Evolutionary conservation across 2,329 filamentous ascomycete species (phyloP).

Genomic region (Colletotrichum sidae): DNA sequence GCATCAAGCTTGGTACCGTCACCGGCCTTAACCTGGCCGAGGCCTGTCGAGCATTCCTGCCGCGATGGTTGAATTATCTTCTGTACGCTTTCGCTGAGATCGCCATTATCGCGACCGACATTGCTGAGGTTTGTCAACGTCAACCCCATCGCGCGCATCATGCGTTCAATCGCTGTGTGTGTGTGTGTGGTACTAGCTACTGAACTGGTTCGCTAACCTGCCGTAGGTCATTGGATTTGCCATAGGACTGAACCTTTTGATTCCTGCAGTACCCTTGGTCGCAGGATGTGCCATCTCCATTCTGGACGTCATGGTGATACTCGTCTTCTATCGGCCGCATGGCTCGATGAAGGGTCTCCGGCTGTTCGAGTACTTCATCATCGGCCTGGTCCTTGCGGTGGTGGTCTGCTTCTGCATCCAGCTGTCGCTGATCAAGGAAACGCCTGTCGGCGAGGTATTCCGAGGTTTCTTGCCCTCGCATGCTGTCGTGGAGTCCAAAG

Average conservation of each 20-base stretch:
- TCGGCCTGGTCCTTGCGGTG: slow-evolving; percentile 73
- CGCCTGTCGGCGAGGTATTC: slow-evolving; percentile 70
- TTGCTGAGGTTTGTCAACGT: slow-evolving; percentile 66
- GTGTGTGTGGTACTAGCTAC: background rate
- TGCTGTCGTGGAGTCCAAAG: slow-evolving; percentile 67
- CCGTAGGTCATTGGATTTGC: slow-evolving; percentile 74
- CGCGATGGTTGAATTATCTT: slow-evolving; percentile 71
- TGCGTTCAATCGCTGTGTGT: no score
- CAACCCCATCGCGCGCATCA: background rate
- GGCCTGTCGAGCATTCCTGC: slow-evolving; percentile 73
- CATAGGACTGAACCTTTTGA: slow-evolving; percentile 75
- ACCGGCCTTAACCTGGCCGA: slow-evolving; percentile 75
- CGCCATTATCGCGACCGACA: slow-evolving; percentile 78
- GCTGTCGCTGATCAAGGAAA: slow-evolving; percentile 69
- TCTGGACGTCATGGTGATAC: slow-evolving; percentile 74
- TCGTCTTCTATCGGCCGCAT: slow-evolving; percentile 73
- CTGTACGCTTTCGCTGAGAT: slow-evolving; percentile 74
- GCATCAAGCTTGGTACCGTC: slow-evolving; percentile 77
- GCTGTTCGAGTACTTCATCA: slow-evolving; percentile 74
- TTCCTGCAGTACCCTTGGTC: slow-evolving; percentile 72
- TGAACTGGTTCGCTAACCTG: slow-evolving; percentile 2
- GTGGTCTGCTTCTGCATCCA: slow-evolving; percentile 79
- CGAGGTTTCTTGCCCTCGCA: slow-evolving; percentile 73
- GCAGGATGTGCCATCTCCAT: slow-evolving; percentile 77
- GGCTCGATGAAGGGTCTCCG: slow-evolving; percentile 69